A percentile compares a stretch with the other conserved stretches of the same genome.
Conservation (phyloP, 495 filamentous ascomycete genomes). For the Aspergillus haitiensis region DNA sequence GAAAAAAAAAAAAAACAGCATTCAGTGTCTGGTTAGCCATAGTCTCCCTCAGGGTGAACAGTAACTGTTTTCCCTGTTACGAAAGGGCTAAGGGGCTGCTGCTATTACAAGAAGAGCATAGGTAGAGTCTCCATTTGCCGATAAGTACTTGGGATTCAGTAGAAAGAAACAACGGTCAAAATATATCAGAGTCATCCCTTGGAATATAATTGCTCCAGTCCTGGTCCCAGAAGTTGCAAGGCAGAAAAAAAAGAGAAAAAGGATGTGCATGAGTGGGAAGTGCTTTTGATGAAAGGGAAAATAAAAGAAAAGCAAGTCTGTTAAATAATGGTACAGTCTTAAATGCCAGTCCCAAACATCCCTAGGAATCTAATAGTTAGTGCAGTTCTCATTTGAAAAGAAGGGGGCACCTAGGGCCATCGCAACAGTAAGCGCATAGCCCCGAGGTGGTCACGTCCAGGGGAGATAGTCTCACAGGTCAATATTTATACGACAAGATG, state of each 20-base stretch:
- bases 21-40: conserved; percentile 33
- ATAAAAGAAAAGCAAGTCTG: conserved; percentile 6
- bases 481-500: conserved; percentile 71
- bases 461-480: conserved; percentile 58
- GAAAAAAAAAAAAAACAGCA: conserved; percentile 29
- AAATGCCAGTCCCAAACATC: conserved; percentile 78
- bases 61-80: conserved; percentile 21
- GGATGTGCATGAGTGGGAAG: background rate
- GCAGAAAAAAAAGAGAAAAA: conserved; percentile 8
- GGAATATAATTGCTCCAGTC: conserved; percentile 50
- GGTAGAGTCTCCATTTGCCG: conserved; percentile 35
- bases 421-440: background rate
- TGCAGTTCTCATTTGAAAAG: conserved; percentile 5
- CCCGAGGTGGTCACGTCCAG: conserved; percentile 6
- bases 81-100: conserved; percentile 29
- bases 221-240: conserved; percentile 26
- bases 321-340: conserved; percentile 30
- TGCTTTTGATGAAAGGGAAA: background rate
- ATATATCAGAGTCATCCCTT: conserved; percentile 45
- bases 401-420: conserved; percentile 4
- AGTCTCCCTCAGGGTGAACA: conserved; percentile 22
- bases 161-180: conserved; percentile 36
- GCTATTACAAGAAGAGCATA: conserved; percentile 34
- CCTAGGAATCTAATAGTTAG: conserved; percentile 34
- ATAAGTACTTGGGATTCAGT: conserved; percentile 28